Evolutionary conservation across 768 basidiomycete genomes (phyloP), one percentile per base, ranked within the genome.

Genomic region (Gelatoporia subvermispora): DNA sequence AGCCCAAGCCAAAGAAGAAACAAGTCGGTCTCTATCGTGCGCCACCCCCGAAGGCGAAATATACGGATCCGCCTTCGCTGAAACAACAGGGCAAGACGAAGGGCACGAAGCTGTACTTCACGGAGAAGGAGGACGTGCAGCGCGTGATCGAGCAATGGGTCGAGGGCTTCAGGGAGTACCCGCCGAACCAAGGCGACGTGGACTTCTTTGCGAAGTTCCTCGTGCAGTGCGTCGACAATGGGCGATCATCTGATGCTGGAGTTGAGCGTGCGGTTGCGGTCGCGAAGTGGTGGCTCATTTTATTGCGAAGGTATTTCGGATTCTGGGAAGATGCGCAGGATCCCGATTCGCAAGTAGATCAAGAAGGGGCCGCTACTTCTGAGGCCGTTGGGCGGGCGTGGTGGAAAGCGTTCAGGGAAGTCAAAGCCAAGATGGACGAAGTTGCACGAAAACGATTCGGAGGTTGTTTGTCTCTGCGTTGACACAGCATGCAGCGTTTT

Each of bases 211-310:
- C 76, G 16, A 83, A 78, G 49, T 95, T 81, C 60, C 67, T 95
- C 41, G 70, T 85, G 42, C 78, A 79, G 54, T 82, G 79, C 48
- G 78, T 86, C 31, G 81, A 84, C 59, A 69, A 74, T n/a, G 58
- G 61, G 17, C 61, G 63, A 43, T 79, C 77, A 39, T 68, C 77
- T 4, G 85, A 88, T 61, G 75, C 58, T n/a, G 81, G 88, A 0
- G 66, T 91, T 35, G 84, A 85, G 66, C 78, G 78, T 51, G 85
- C 82, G 45, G 65, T 87, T 11, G 77, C 77, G 21, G 77, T 89
- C 16, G 72, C 90, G 73, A 83, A 78, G 58, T 94, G 86, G 88
- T 93, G 91, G 93, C 65, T 81, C 53, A 73, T 85, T 25, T 61
- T 93, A 22, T 63, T 91, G 56, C 69, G 84, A 56, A 68, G 82